Evolutionary conservation across 108 stramenopile species (phyloP).

Genomic region (Schizochytrium sp.): DNA sequence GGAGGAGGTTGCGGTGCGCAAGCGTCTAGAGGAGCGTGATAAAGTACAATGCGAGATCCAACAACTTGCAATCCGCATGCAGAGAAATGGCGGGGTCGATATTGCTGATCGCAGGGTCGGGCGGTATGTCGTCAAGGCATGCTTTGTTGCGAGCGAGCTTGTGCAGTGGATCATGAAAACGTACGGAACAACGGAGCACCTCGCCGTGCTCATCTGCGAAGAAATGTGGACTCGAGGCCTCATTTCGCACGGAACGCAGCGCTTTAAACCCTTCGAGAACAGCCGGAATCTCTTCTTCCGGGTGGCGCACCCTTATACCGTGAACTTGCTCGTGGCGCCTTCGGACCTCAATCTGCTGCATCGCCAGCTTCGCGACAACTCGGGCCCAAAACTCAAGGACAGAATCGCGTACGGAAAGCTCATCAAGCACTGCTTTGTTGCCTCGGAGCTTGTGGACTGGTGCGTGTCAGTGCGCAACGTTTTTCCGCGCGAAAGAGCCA

Average conservation of each 20-base stretch:
- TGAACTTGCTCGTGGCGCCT: not conserved
- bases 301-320: not conserved
- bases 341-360: not conserved
- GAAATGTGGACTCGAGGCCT: slow-evolving; percentile 8
- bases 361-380: not conserved
- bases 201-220: not conserved
- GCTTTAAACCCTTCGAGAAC: not conserved
- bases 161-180: not conserved
- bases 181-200: not conserved
- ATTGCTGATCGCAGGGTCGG: not conserved
- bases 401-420: not conserved
- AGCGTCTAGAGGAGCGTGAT: not conserved
- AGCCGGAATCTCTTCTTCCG: not conserved
- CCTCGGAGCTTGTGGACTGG: not conserved
- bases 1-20: not conserved
- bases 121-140: not conserved
- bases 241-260: not conserved
- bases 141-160: not conserved
- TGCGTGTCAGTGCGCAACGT: not conserved
- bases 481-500: not conserved
- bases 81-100: slow-evolving; percentile 1
- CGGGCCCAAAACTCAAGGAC: not conserved
- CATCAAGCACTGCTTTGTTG: not conserved
- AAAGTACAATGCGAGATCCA: not conserved
- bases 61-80: not conserved